Evolutionary conservation across 257 asterid species (phyloP), one percentile per base, ranked within the genome.

Genomic region (Gardenia jasminoides): DNA sequence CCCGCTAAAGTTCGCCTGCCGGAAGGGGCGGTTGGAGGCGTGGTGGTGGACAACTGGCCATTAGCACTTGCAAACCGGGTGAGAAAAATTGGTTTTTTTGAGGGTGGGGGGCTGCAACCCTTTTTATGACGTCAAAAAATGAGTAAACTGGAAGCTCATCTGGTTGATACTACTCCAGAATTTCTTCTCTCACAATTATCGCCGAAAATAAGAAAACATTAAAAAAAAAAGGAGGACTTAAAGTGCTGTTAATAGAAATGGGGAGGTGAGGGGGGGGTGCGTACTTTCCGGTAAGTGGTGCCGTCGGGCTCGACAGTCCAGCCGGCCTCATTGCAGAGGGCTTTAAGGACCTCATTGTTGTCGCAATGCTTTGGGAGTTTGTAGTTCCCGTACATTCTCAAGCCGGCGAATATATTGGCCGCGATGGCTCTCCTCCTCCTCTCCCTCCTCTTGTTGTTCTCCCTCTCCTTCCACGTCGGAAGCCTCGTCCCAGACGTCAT

Each of bases 391-490:
- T 88, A 86, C 89, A 88, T 86, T 62, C 96, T 88, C 76, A 91
- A 84, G 24, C 96, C 96, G 77, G 89, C 79, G 69, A 91, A 91
- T 44, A 91, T 89, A 82, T 89, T 91, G n/a, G 96, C 93, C 2
- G 94, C 90, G 46, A 88, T 64, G 26, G 96, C 96, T 76, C 96
- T 87, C 84, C 96, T 82, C 80, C 91, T 81, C 84, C 94, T 81
- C 85, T 91, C 96, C 54, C 96, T 79, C 78, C 90, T 84, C 84
- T 91, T 91, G 88, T 91, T 91, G 83, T 91, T 91, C 92, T 91
- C 94, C 81, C 94, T 85, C 85, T 91, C 96, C 87, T 88, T 91
- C 94, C 94, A 91, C 31, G 96, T 84, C 65, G 96, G 94, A 83
- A 80, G 79, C 80, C 96, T 87, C 82, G 90, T 74, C 75, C 91